Evolutionary conservation across 2,329 filamentous ascomycete species (phyloP).

Genomic region (Penicillium brevicompactum): DNA sequence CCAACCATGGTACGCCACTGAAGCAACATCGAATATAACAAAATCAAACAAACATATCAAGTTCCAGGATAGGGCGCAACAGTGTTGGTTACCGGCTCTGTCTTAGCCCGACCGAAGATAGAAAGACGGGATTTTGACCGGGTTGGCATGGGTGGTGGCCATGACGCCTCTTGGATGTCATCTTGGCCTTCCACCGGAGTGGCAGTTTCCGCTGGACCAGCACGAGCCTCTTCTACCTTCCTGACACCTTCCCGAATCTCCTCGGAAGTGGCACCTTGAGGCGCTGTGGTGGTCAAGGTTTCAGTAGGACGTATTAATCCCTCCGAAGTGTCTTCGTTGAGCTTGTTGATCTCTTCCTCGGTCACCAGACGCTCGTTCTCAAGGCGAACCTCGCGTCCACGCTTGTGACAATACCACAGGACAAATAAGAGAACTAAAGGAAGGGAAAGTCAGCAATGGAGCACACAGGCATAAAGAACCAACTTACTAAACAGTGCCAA

Average conservation of each 20-base stretch:
- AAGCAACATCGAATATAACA: neutral
- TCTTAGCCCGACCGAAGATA: slow-evolving; percentile 31
- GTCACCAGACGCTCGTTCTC: slow-evolving; percentile 59
- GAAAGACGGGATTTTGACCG: slow-evolving; percentile 34
- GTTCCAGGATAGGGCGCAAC: slow-evolving; percentile 42
- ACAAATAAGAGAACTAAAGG: slow-evolving; percentile 81
- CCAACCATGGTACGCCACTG: neutral
- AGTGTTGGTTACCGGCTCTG: slow-evolving; percentile 20
- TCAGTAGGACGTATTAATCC: slow-evolving; percentile 36
- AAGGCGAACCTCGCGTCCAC: slow-evolving; percentile 81
- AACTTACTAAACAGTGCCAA: slow-evolving; percentile 80
- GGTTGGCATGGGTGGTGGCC: slow-evolving; percentile 24
- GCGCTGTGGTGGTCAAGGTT: slow-evolving; percentile 44
- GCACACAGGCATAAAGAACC: neutral
- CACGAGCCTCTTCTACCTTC: slow-evolving; percentile 39
- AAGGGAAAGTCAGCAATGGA: neutral
- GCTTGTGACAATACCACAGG: slow-evolving; percentile 98
- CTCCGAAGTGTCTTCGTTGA: slow-evolving; percentile 40
- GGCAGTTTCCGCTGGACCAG: slow-evolving; percentile 23
- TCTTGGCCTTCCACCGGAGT: slow-evolving; percentile 13
- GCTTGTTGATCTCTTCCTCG: slow-evolving; percentile 45
- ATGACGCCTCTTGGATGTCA: slow-evolving; percentile 5
- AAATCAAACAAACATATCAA: slow-evolving; percentile 14
- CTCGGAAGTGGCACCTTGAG: slow-evolving; percentile 41
- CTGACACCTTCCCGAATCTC: slow-evolving; percentile 44